Evolutionary conservation across 352 stramenopile species (phyloP), one percentile per base, ranked within the genome.

Genomic region (Phytophthora vignae): DNA sequence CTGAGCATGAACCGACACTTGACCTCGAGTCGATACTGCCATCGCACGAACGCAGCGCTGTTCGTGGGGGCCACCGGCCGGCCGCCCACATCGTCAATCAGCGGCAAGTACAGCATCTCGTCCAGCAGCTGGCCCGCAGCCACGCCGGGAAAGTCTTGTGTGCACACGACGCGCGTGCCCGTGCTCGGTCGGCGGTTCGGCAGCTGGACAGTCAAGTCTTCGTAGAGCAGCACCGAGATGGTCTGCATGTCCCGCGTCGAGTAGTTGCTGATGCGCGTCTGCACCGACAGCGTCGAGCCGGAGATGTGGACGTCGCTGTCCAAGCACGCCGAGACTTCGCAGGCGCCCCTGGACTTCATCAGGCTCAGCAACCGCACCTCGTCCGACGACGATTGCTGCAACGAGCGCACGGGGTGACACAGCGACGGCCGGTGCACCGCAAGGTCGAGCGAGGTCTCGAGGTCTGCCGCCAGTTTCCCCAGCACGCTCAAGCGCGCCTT

Each of bases 401-500:
- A 54, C 15, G 70, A 66, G 15, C 64, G 70, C 58, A 73, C 70
- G 5, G 64, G 64, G 22, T 77, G 65, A 29, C 70, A 77, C 38
- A 77, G 40, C 22, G 64, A 70, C 29, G 70, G 64, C 4, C 44
- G 66, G 53, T 71, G 44, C 49, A 79, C 68, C 0, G 17, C 44
- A 5, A 79, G 29, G 25, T 67, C 42, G 25, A 56, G 63, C 17
- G 59, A 69, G 6, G 80, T 67, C 66, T 94, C 81, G 38, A 94
- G 58, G 55, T 92, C 82, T 3, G 81, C 79, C 25, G 82, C 77
- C 64, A 92, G 78, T 42, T 81, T 74, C 27, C 83, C 82, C 49
- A 83, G 75, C 36, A 94, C 76, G 22, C 76, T 61, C 27, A 94
- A 71, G 15, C 71, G 73, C 48, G 82, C 83, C 54, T 88, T 91